Evolutionary conservation across 192 early-diverging fungal genomes (phyloP), one percentile per base, ranked within the genome.

Genomic region (Gonapodya sp.): DNA sequence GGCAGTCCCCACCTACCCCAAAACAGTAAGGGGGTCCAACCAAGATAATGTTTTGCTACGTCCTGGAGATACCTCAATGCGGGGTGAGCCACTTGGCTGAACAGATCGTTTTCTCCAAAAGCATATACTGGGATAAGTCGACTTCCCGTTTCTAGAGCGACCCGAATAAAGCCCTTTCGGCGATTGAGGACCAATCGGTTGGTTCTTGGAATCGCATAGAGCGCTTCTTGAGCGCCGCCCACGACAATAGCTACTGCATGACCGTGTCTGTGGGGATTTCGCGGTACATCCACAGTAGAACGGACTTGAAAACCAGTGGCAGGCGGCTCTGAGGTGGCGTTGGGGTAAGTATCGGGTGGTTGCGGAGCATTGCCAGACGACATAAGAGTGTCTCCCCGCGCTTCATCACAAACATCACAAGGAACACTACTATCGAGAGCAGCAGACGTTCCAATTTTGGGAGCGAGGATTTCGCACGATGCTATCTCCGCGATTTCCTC

Each of bases 151-250:
- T 81, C 79, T 34, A 87, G 36, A 2, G 86, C 86, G 0, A 86
- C 73, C 82, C 84, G 84, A 14, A 83, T 77, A 36, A 87, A 87
- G 0, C 86, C 86, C 74, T 84, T 84, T 1, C 86, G 82, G 75
- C 85, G 85, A 24, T 82, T 36, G 36, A 87, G 35, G 1, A 87
- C 85, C 31, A 87, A 79, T 32, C 85, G 81, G 80, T 84, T 78
- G 16, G 83, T 86, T 18, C 78, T 77, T 32, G 81, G 83, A 36
- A 36, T 31, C 80, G 83, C 84, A 46, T 79, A 35, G 18, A 73
- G 64, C 36, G 81, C 81, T 36, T 87, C 86, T 72, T 86, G 83
- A 33, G 78, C 83, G 30, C 86, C 86, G 75, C 86, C 86, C 1
- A 86, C 35, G 73, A 77, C 80, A 37, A 87, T 75, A 2, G 81